Percentiles rank a stretch among this genome's conserved stretches.
phyloP scores from a whole-genome alignment of 2,329 filamentous ascomycete genomes.

The Calonectria pteridis region DNA sequence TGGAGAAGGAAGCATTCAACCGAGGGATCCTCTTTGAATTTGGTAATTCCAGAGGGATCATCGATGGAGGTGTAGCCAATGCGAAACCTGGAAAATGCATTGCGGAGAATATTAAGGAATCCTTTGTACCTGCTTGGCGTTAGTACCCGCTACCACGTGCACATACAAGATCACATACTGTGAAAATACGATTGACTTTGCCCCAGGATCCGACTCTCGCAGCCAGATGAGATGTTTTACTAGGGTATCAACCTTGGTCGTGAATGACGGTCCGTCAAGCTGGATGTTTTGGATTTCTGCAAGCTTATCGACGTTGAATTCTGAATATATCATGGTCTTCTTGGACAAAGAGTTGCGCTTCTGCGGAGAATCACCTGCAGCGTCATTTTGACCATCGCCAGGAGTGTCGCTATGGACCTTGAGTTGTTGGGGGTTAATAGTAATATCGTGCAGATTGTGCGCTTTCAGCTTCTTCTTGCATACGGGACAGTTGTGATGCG shows the following conservation, averaged over 20 bases:
- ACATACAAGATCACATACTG: conserved; percentile 62
- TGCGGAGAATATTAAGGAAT: conserved; percentile 80
- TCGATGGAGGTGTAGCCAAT: conserved; percentile 82
- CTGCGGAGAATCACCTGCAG: conserved; percentile 27
- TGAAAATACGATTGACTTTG: conserved; percentile 95
- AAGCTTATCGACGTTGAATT: conserved; percentile 78
- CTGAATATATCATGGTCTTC: conserved; percentile 76
- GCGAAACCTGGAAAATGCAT: conserved; percentile 77
- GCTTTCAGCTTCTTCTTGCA: conserved; percentile 79
- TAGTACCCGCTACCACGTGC: conserved; percentile 7
- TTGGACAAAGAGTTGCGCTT: conserved; percentile 42
- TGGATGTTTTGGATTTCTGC: conserved; percentile 87
- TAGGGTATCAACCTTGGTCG: conserved; percentile 90
- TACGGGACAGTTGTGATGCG: conserved; percentile 82
- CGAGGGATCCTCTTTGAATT: conserved; percentile 80
- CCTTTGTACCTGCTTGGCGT: conserved; percentile 69
- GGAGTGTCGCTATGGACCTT: conserved; percentile 65
- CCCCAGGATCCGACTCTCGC: conserved; percentile 83
- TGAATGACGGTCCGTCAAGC: conserved; percentile 79
- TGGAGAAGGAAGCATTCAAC: conserved; percentile 90
- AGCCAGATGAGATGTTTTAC: conserved; percentile 88
- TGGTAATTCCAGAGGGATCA: conserved; percentile 74
- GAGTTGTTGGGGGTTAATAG: conserved; percentile 81
- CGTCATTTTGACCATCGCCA: conserved; percentile 21
- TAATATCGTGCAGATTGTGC: conserved; percentile 86